Evolutionary conservation across 306 rosid species (phyloP), one percentile per base, ranked within the genome.

Genomic region (Glycine tomentella): DNA sequence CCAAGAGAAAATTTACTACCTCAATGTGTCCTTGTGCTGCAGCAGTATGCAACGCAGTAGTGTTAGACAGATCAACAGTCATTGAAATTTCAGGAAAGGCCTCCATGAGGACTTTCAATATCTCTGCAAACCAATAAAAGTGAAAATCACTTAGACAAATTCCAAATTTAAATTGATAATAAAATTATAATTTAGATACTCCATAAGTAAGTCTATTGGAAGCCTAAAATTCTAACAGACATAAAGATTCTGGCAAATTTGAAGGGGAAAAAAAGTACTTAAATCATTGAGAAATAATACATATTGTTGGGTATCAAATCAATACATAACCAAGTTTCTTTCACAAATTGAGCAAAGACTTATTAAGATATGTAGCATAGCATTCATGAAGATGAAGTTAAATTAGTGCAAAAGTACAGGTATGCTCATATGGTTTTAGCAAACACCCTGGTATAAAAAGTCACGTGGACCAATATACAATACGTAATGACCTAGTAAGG

Each of bases 11-110:
- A 73, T 77, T 75, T 5, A 92, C 95, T 4, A 91, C 87, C 13
- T 88, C 86, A 59, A 68, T 75, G 69, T 91, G 92, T 13, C 97
- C 97, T 87, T 88, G 97, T 7, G 89, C 84, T 36, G 93, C 94
- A 49, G 97, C 97, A 16, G 95, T 87, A 82, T 92, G 95, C 87
- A 93, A 81, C 9, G 92, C 94, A 61, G 97, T 93, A 76, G 91
- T 91, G 85, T 93, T 93, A 56, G 95, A 51, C 75, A 50, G 75
- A 88, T 91, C 97, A 59, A 91, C 95, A 0, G 97, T 93, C 94
- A 91, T 87, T 36, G 90, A 86, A 78, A 88, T 90, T 65, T 91
- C 91, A 16, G 93, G 93, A 74, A 91, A 81, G 61, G 87, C 89
- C 78, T 88, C 94, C 74, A 82, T 77, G 57, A 93, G 87, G 56